phyloP scores from a whole-genome alignment of 2,329 filamentous ascomycete species.

The Apiospora pterosperma region DNA sequence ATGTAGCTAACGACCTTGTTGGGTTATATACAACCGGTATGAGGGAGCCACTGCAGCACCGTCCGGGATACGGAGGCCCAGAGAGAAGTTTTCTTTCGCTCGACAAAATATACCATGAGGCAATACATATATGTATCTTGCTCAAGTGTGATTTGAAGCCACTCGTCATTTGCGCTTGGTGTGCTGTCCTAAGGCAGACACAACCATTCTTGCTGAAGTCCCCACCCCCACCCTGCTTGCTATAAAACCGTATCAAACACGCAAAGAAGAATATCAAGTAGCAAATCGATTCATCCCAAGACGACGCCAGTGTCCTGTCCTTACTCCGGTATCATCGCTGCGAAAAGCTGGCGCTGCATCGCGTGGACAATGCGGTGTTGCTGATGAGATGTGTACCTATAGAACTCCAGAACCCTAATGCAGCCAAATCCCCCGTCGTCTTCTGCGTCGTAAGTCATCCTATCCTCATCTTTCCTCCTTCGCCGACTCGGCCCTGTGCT shows the following conservation, averaged over 20 bases:
- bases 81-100: background rate
- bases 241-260: background rate
- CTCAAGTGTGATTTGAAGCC: background rate
- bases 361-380: background rate
- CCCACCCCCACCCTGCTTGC: background rate
- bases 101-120: background rate
- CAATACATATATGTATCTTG: background rate
- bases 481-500: background rate
- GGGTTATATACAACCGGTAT: background rate
- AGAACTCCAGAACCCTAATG: background rate
- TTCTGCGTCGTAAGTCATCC: background rate
- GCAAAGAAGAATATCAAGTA: background rate
- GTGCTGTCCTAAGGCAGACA: background rate
- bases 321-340: background rate
- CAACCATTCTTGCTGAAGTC: background rate
- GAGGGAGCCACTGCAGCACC: background rate
- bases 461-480: background rate
- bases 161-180: background rate
- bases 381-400: conserved; percentile 2
- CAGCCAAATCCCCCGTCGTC: background rate
- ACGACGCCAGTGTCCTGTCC: background rate
- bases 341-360: background rate
- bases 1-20: background rate
- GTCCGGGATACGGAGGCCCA: background rate
- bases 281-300: background rate